phyloP scores from a whole-genome alignment of 1,139 yeast species.

The Nematodospora anomalae region DNA sequence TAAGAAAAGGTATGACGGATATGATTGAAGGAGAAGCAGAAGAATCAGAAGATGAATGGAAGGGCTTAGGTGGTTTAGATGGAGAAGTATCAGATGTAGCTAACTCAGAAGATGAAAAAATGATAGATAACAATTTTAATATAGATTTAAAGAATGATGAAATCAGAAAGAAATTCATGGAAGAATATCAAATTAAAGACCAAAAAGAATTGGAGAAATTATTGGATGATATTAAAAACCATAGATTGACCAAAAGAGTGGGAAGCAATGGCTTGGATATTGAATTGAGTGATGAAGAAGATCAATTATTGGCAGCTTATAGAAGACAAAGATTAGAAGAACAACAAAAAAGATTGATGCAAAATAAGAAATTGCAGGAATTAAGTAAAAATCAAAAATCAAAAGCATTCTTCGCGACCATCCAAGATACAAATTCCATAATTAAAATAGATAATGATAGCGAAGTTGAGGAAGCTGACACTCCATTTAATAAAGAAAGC shows the following conservation, averaged over 20 bases:
- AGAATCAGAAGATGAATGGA: conserved; percentile 97
- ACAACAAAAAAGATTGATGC: conserved; percentile 56
- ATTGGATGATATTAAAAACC: conserved; percentile 79
- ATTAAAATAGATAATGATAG: conserved; percentile 25
- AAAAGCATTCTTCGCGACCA: conserved; percentile 71
- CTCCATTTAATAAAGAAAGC: conserved; percentile 19
- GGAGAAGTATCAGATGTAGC: conserved; percentile 68
- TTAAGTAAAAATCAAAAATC: conserved; percentile 55
- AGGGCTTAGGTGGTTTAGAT: conserved; percentile 82
- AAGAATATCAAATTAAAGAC: conserved; percentile 70
- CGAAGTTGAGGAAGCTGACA: conserved; percentile 8
- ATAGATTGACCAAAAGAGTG: conserved; percentile 68
- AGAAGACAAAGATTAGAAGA: conserved; percentile 53
- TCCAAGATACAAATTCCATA: conserved; percentile 46
- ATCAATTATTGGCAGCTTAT: conserved; percentile 54
- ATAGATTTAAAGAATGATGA: conserved; percentile 61
- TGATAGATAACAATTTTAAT: conserved; percentile 74
- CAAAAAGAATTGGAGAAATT: conserved; percentile 70
- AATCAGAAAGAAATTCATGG: conserved; percentile 60
- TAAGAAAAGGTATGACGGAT: conserved; percentile 49
- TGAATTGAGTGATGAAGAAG: conserved; percentile 69
- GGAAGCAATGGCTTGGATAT: conserved; percentile 54
- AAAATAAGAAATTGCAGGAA: conserved; percentile 51
- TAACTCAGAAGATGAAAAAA: conserved; percentile 74
- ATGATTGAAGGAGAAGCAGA: conserved; percentile 85